Base-by-base conservation (phyloP, 2,329 filamentous ascomycete species). In the Elsinoe ampelina region DNA sequence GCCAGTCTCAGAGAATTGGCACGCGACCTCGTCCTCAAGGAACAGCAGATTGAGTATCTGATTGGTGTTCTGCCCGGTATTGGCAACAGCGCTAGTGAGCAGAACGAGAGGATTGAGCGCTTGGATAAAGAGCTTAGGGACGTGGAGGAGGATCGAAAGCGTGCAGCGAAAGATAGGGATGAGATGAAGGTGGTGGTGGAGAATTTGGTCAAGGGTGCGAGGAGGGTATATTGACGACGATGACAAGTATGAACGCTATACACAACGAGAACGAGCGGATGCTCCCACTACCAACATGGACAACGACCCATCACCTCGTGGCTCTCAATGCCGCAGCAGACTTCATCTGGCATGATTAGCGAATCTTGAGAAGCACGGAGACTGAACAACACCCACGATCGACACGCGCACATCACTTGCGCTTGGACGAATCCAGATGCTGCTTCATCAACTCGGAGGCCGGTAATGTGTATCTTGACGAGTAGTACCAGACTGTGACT, bases 41-140 rank as follows among this genome's bases (percentile, higher is more conserved):
- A 90, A 64, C 87, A 91, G 72, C 86, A 92, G 72, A 89, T 93
- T 60, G 88, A 93, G 69, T 77, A 81, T 43, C 73, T 93, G 48
- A 87, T 92, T 58, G 85, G 83, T 13, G 81, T 79, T 19, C 76
- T 95, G 1, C 89, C 89, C 0, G 89, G 89, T 0, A 74, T 93
- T 19, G 85, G 89, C 43, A 87, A 84, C 60, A 92, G 85, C 65
- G 86, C 92, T 68, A 77, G 80, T 60, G 85, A 90, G 65, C 89
- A 95, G 70, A 80, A 87, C 66, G 77, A 79, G 61, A 79, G 80
- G 52, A 75, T 78, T 67, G 64, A 67, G 52, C 72, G 72, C 61
- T 59, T 77, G 59, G 73, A 77, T 64, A 63, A 59, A 39, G 68
- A 76, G 61, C 54, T 78, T 59, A 67, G 71, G 39, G 68, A 70